phyloP scores from a whole-genome alignment of 768 basidiomycete species.

The Ephemerocybe angulata region DNA sequence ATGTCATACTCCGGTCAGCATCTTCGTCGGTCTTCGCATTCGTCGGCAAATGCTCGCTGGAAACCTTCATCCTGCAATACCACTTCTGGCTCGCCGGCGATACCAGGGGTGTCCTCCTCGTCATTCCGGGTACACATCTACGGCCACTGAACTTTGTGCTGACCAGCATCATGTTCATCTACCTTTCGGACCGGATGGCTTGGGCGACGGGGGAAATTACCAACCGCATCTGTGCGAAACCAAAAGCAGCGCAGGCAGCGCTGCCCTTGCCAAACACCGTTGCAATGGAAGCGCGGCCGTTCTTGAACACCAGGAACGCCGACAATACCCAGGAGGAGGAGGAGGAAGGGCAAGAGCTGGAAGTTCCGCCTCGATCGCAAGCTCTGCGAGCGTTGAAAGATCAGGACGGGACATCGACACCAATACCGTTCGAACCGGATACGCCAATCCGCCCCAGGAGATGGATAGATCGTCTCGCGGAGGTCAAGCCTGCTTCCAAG shows the following conservation, averaged over 20 bases:
- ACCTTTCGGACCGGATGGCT: slow-evolving; percentile 72
- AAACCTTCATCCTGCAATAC: slow-evolving; percentile 90
- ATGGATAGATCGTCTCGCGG: slow-evolving; percentile 52
- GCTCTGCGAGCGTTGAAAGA: slow-evolving; percentile 20
- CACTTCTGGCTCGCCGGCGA: slow-evolving; percentile 85
- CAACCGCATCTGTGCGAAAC: slow-evolving; percentile 43
- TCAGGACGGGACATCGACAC: slow-evolving; percentile 17
- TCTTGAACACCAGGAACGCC: not conserved
- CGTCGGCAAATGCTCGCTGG: slow-evolving; percentile 83
- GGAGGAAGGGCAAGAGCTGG: slow-evolving; percentile 10
- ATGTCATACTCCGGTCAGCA: slow-evolving; percentile 60
- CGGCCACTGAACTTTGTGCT: slow-evolving; percentile 76
- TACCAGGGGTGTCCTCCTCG: slow-evolving; percentile 74
- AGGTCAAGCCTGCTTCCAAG: slow-evolving; percentile 20
- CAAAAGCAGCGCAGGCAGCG: slow-evolving; percentile 14
- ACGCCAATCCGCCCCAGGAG: slow-evolving; percentile 37
- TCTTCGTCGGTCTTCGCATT: slow-evolving; percentile 71
- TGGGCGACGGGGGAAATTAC: slow-evolving; percentile 75
- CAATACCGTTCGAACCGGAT: slow-evolving; percentile 32
- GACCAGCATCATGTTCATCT: slow-evolving; percentile 76
- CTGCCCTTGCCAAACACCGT: slow-evolving; percentile 22
- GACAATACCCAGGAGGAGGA: not conserved
- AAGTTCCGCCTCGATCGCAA: slow-evolving; percentile 17
- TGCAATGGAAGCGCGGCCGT: slow-evolving; percentile 6
- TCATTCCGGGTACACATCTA: slow-evolving; percentile 72